Evolutionary conservation across 2,329 filamentous ascomycete genomes (phyloP).

Genomic region (Pseudocercospora eumusae): DNA sequence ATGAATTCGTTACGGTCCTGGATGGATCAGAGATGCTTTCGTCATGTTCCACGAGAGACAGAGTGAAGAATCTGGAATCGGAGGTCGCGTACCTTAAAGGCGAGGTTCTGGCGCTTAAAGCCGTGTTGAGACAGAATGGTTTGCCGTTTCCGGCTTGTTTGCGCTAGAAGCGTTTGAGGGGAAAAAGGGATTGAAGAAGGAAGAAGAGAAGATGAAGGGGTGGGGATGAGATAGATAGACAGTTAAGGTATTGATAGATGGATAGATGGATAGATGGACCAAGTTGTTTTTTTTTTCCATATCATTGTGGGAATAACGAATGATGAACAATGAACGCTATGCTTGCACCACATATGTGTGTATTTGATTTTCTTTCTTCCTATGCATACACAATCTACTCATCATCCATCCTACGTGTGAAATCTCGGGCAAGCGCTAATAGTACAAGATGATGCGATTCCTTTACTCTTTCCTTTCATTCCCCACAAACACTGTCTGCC

Average conservation of each 20-base stretch:
- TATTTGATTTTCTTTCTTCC: no score
- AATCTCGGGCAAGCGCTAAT: neutral
- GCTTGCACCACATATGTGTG: no score
- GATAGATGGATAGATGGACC: neutral
- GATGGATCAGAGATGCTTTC: conserved; percentile 1
- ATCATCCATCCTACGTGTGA: no score
- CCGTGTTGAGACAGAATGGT: conserved; percentile 31
- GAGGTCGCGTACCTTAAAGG: conserved; percentile 35
- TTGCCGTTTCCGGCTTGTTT: neutral
- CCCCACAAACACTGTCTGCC: no score
- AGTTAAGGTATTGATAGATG: neutral
- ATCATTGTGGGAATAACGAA: no score
- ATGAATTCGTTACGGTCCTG: conserved; percentile 17
- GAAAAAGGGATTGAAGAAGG: neutral
- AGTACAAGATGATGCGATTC: neutral
- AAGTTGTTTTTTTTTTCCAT: no score
- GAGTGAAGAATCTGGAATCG: conserved; percentile 28
- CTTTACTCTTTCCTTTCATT: no score
- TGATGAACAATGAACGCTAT: no score
- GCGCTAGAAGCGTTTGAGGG: neutral
- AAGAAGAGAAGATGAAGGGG: no score
- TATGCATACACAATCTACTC: neutral
- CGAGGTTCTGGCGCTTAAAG: conserved; percentile 34
- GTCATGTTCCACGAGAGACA: conserved; percentile 25
- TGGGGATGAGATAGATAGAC: no score